These are phyloP conservation scores for Mentha longifolia DNA, from an alignment of 257 asterid genomes.

Conservation along the genomic window DNA sequence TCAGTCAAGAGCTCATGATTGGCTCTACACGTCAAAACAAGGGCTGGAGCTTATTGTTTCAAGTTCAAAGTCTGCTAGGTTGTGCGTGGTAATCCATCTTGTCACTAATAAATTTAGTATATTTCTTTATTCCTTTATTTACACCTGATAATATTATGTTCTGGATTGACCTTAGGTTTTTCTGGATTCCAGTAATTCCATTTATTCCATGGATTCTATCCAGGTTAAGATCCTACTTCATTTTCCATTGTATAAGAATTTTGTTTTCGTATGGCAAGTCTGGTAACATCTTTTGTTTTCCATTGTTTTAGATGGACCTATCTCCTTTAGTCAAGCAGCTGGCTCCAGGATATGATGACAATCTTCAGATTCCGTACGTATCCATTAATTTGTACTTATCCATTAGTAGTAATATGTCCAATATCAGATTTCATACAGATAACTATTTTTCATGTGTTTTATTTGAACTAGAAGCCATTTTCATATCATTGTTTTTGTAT, in stretches of 20 bases:
- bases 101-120: not conserved
- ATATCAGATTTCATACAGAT: constrained; percentile 10
- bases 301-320: constrained; percentile 66
- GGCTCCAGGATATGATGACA: constrained; percentile 56
- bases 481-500: not conserved
- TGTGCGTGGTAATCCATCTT: constrained; percentile 62
- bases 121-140: constrained; percentile 10
- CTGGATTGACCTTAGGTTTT: constrained; percentile 54
- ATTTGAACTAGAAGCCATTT: constrained; percentile 28
- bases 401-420: constrained; percentile 20
- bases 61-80: constrained; percentile 83
- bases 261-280: constrained; percentile 7
- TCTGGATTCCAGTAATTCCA: constrained; percentile 70
- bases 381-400: constrained; percentile 19
- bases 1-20: constrained; percentile 86
- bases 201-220: constrained; percentile 63
- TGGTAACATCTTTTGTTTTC: constrained; percentile 33
- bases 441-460: constrained; percentile 8
- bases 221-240: constrained; percentile 65
- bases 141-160: constrained; percentile 11
- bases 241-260: constrained; percentile 26
- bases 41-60: constrained; percentile 89
- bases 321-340: constrained; percentile 89
- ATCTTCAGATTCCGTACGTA: constrained; percentile 82
- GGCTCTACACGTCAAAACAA: constrained; percentile 92